These are phyloP conservation scores for Debaryomycetaceae sp. DNA, from an alignment of 1,139 yeast genomes.

Conservation along the genomic window DNA sequence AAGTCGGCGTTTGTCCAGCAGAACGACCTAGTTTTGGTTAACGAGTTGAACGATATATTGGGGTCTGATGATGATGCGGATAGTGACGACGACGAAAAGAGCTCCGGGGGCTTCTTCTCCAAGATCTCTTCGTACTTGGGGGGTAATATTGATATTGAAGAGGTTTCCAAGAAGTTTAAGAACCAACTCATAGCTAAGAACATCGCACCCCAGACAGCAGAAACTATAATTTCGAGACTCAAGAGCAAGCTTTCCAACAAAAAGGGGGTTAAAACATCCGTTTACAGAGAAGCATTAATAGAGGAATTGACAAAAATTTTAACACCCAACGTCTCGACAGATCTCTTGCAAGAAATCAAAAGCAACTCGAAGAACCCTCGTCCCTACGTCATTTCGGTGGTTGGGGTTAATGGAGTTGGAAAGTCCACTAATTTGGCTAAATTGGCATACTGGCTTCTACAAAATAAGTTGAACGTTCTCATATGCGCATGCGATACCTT, in stretches of 20 bases:
- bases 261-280: slow-evolving; percentile 26
- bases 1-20: slow-evolving; percentile 34
- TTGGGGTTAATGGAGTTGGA: slow-evolving; percentile 98
- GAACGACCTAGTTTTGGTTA: slow-evolving; percentile 41
- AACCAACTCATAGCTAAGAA: slow-evolving; percentile 45
- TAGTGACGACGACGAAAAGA: slow-evolving; percentile 12
- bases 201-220: slow-evolving; percentile 42
- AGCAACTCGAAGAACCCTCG: slow-evolving; percentile 32
- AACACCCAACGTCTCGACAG: slow-evolving; percentile 91
- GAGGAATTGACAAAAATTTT: slow-evolving; percentile 77
- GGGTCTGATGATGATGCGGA: slow-evolving; percentile 32
- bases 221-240: slow-evolving; percentile 34
- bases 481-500: slow-evolving; percentile 98
- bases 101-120: slow-evolving; percentile 27
- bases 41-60: slow-evolving; percentile 42
- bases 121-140: slow-evolving; percentile 41
- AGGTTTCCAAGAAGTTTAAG: slow-evolving; percentile 39
- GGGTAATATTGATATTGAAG: slow-evolving; percentile 33
- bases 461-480: slow-evolving; percentile 80
- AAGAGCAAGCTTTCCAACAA: slow-evolving; percentile 27
- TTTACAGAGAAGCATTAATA: slow-evolving; percentile 57
- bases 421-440: slow-evolving; percentile 94
- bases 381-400: slow-evolving; percentile 94
- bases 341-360: slow-evolving; percentile 80
- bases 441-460: slow-evolving; percentile 91